A percentile compares a stretch with the other conserved stretches of the same genome.
Evolutionary conservation across 1,284 basidiomycete genomes (phyloP).

Genomic region (Leccinum insolens): DNA sequence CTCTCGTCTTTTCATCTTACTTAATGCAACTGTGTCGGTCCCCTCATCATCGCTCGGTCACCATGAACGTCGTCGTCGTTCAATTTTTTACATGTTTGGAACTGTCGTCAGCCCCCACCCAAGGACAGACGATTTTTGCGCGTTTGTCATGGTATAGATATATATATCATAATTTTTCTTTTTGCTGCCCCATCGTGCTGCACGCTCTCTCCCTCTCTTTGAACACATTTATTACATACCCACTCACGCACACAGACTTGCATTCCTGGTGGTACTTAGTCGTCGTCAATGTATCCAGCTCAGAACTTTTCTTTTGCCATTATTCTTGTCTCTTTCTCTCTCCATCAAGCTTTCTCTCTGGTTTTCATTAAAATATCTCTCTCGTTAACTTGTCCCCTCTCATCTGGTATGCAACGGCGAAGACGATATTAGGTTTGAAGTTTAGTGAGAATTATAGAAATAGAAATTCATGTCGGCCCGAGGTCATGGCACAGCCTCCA

Average conservation of each 20-base stretch:
- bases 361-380: background rate
- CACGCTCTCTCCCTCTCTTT: background rate
- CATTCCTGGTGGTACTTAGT: background rate
- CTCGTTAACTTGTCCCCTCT: background rate
- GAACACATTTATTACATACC: background rate
- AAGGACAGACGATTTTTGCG: background rate
- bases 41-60: background rate
- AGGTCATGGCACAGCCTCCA: background rate
- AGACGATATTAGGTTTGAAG: background rate
- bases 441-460: background rate
- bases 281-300: conserved; percentile 9
- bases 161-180: background rate
- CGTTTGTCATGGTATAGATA: background rate
- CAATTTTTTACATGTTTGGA: background rate
- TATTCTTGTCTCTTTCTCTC: conserved; percentile 1
- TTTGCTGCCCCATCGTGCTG: background rate
- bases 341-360: background rate
- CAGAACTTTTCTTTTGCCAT: background rate
- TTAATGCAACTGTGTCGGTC: background rate
- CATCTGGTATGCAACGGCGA: background rate
- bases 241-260: background rate
- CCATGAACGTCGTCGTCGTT: background rate
- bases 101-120: background rate
- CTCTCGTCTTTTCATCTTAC: background rate
- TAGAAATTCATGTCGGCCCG: background rate